A percentile compares a stretch with the other conserved stretches of the same genome.
Evolutionary conservation across 2,329 filamentous ascomycete genomes (phyloP).

Genomic region (Elsinoe batatas): DNA sequence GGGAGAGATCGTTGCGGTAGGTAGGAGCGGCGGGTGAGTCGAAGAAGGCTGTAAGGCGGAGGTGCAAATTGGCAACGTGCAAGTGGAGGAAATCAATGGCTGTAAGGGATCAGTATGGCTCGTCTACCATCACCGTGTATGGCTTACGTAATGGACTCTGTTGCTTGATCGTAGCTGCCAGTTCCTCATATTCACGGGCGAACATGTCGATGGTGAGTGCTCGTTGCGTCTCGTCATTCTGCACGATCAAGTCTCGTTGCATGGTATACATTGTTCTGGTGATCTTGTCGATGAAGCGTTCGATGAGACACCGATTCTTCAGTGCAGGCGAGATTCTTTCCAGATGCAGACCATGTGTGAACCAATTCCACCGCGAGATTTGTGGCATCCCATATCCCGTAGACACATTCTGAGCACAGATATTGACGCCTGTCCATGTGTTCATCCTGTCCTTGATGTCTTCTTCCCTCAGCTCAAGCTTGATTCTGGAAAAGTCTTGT

Average conservation of each 20-base stretch:
- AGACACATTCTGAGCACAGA: slow-evolving; percentile 70
- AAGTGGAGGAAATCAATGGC: slow-evolving; percentile 52
- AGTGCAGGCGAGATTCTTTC: slow-evolving; percentile 50
- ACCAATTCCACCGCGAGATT: slow-evolving; percentile 38
- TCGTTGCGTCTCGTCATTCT: slow-evolving; percentile 28
- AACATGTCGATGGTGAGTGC: slow-evolving; percentile 30
- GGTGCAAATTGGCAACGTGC: slow-evolving; percentile 62
- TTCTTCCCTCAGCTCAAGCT: slow-evolving; percentile 59
- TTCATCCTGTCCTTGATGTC: slow-evolving; percentile 68
- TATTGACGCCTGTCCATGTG: slow-evolving; percentile 79
- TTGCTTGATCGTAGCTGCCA: slow-evolving; percentile 27
- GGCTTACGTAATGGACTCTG: slow-evolving; percentile 20
- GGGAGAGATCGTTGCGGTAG: slow-evolving; percentile 65
- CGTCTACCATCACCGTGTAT: not conserved
- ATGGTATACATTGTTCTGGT: slow-evolving; percentile 74
- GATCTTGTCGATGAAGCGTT: slow-evolving; percentile 66
- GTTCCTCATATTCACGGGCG: slow-evolving; percentile 28
- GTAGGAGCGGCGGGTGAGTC: slow-evolving; percentile 62
- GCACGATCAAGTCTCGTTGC: slow-evolving; percentile 58
- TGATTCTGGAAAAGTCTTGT: slow-evolving; percentile 68
- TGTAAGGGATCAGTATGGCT: slow-evolving; percentile 16
- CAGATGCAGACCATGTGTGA: slow-evolving; percentile 68
- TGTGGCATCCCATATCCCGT: slow-evolving; percentile 76
- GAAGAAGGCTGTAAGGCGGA: slow-evolving; percentile 71
- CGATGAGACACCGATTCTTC: slow-evolving; percentile 59